Conservation (phyloP, 768 basidiomycete species). For the Russula ochroleuca region DNA sequence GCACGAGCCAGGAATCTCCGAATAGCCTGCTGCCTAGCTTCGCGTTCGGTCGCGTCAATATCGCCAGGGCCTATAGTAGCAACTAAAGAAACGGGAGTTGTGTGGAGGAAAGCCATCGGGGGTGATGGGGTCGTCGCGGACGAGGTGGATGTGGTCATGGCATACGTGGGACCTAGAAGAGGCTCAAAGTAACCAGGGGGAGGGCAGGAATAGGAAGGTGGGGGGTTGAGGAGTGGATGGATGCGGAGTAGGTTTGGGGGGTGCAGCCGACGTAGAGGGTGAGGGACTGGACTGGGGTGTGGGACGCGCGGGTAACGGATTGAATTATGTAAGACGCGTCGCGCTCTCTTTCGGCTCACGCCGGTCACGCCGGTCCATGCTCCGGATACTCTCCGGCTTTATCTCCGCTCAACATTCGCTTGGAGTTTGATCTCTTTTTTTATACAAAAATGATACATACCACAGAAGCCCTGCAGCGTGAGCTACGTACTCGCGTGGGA, state of each 20-base stretch:
- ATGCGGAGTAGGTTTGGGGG: constrained; percentile 5
- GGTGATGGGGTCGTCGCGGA: constrained; percentile 82
- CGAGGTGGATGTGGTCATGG: constrained; percentile 76
- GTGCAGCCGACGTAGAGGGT: constrained; percentile 15
- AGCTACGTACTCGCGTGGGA: neutral
- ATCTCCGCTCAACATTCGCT: neutral
- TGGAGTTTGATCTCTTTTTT: neutral
- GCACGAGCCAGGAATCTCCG: constrained; percentile 76
- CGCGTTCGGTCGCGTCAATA: constrained; percentile 44
- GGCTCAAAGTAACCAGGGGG: neutral
- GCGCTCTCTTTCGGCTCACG: constrained; percentile 25
- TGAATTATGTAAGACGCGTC: constrained; percentile 29
- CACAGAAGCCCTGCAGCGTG: neutral
- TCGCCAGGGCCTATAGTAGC: constrained; percentile 37
- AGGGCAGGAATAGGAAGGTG: neutral
- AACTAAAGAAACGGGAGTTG: constrained; percentile 37
- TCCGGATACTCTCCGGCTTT: constrained; percentile 17
- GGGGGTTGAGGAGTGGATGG: neutral
- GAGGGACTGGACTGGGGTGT: constrained; percentile 25
- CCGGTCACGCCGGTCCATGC: constrained; percentile 24
- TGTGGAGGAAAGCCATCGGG: constrained; percentile 57
- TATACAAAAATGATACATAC: neutral
- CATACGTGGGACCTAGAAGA: neutral
- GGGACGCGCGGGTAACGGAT: constrained; percentile 27
- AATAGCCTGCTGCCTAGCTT: constrained; percentile 61